Evolutionary conservation across 225 moss, liverwort and hornwort genomes (phyloP), one percentile per base, ranked within the genome.

Genomic region (Polytrichum formosum): DNA sequence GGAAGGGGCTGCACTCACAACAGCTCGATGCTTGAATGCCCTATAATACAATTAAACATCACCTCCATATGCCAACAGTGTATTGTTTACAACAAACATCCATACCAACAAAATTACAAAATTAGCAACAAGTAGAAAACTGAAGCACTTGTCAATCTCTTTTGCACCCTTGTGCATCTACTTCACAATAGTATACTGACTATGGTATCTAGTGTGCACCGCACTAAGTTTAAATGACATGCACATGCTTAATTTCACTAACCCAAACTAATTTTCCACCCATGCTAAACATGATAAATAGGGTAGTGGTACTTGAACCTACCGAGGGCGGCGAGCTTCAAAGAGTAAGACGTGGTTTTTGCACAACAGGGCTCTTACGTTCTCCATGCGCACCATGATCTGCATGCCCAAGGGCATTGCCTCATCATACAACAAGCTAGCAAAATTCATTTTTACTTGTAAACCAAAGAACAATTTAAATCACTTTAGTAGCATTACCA

Each of bases 361-460:
- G 76, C 69, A 79, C 71, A 85, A 28, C 53, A 85, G 66, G 67
- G 85, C 85, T 79, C 18, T 85, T 67, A 72, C 81, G 56, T 85
- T 85, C 79, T 85, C 85, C 85, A 85, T 85, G 54, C 85, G 85
- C 81, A 85, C 85, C 85, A 85, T 76, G 71, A 85, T 82, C 85
- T 85, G 81, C 25, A 67, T 31, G 67, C 58, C 58, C 46, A 58
- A 58, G 62, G 26, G 8, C 62, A 63, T 63, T 26, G 26, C 5
- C 4, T 28, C 62, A 63, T 63, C 62, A 63, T 23, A 46, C 46
- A 46, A 46, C 46, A 46, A 46, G 13, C 13, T 46, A 46, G 46
- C 46, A 13, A 46, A 16, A 46, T 46, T 46, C 16, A 13, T 46
- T 13, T 13, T 35, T 35, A 35, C 35, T 35, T 35, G 35, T 35